A percentile compares a stretch with the other conserved stretches of the same genome.
Evolutionary conservation across 1,284 basidiomycete species (phyloP).

Genomic region (Ustilago nuda): DNA sequence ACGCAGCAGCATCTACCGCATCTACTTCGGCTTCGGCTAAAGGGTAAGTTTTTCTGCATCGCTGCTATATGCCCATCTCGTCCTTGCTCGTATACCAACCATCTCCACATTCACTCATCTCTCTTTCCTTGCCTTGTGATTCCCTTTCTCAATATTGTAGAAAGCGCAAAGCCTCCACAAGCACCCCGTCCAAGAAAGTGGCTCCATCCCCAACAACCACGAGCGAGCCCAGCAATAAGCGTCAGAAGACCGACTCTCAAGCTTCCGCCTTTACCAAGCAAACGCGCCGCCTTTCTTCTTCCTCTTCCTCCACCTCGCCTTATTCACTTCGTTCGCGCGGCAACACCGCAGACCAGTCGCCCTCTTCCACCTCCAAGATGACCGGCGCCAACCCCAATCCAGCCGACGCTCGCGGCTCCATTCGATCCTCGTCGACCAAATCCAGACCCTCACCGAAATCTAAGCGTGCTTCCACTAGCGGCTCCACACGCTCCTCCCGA

Average conservation of each 20-base stretch:
- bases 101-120: background rate
- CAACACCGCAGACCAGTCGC: slow-evolving; percentile 13
- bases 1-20: slow-evolving; percentile 2
- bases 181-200: slow-evolving; percentile 6
- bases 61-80: background rate
- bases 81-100: background rate
- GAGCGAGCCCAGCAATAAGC: slow-evolving; percentile 31
- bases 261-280: slow-evolving; percentile 7
- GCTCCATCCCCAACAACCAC: slow-evolving; percentile 8
- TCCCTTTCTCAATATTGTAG: background rate
- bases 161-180: slow-evolving; percentile 32
- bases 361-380: slow-evolving; percentile 22
- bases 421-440: slow-evolving; percentile 24
- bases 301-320: slow-evolving; percentile 26
- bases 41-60: slow-evolving; percentile 18
- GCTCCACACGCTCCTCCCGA: slow-evolving; percentile 18
- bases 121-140: background rate
- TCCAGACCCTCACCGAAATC: slow-evolving; percentile 20
- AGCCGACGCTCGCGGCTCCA: slow-evolving; percentile 17
- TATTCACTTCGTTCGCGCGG: slow-evolving; percentile 40
- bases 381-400: slow-evolving; percentile 26
- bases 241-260: slow-evolving; percentile 27
- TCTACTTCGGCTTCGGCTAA: slow-evolving; percentile 24
- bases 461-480: slow-evolving; percentile 28
- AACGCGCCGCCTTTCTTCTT: slow-evolving; percentile 11